These are phyloP conservation scores for Aureobasidium sp. DNA, from an alignment of 2,329 filamentous ascomycete genomes.

Conservation along the genomic window DNA sequence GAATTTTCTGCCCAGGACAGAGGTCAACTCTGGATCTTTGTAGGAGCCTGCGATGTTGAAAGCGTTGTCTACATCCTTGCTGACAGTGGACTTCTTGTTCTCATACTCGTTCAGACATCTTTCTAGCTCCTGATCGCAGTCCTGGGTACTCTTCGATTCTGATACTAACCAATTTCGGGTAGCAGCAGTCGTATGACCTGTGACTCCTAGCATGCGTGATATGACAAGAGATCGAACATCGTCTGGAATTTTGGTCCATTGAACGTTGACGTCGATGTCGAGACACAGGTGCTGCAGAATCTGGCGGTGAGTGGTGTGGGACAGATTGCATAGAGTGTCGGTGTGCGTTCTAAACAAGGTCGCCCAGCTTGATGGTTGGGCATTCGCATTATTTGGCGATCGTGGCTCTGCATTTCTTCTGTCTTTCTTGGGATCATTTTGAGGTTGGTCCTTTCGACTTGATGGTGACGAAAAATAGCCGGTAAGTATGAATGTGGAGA, in stretches of 20 bases:
- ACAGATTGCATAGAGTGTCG: conserved; percentile 1
- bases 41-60: not conserved
- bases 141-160: not conserved
- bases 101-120: not conserved
- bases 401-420: not conserved
- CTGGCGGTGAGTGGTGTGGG: conserved; percentile 9
- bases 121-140: not conserved
- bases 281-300: conserved; percentile 12
- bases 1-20: not conserved
- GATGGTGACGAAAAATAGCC: conserved; percentile 9
- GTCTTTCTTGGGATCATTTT: too few species aligned
- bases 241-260: conserved; percentile 12
- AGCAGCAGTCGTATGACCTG: not conserved
- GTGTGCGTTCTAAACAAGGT: not conserved
- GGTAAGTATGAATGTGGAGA: conserved; percentile 12
- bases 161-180: conserved; percentile 10
- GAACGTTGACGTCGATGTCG: conserved; percentile 11
- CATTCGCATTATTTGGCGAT: not conserved
- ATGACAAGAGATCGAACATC: conserved; percentile 13
- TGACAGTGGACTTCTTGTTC: not conserved
- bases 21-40: conserved; percentile 1
- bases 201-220: conserved; percentile 9
- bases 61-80: not conserved
- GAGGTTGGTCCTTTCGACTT: not conserved
- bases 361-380: not conserved